Conservation (phyloP, 2,329 filamentous ascomycete genomes). For the Aschersonia sp. region DNA sequence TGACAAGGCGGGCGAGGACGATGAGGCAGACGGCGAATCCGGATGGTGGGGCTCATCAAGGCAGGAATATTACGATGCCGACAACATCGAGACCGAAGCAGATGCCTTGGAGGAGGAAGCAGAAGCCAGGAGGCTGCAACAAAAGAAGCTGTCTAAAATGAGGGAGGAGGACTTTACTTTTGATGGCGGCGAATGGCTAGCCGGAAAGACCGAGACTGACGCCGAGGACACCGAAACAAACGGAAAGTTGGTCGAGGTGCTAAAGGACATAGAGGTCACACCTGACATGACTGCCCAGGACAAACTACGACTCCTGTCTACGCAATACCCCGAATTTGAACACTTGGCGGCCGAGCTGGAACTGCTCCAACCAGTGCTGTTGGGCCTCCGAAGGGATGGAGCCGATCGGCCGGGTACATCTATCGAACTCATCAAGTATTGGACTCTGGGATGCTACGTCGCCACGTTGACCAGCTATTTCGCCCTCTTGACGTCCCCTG, state of each 20-base stretch:
- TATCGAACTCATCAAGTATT: slow-evolving; percentile 56
- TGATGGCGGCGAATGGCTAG: slow-evolving; percentile 76
- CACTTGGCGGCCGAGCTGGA: slow-evolving; percentile 69
- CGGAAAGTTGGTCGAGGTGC: slow-evolving; percentile 56
- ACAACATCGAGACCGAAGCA: slow-evolving; percentile 49
- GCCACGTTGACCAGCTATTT: slow-evolving; percentile 88
- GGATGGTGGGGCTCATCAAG: slow-evolving; percentile 78
- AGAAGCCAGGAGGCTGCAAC: slow-evolving; percentile 76
- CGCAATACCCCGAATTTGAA: slow-evolving; percentile 85
- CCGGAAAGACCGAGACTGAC: slow-evolving; percentile 34
- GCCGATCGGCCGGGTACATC: slow-evolving; percentile 35
- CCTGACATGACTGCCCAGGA: slow-evolving; percentile 66
- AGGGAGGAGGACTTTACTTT: slow-evolving; percentile 86
- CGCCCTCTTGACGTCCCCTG: slow-evolving; percentile 73
- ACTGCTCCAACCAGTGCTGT: slow-evolving; percentile 52
- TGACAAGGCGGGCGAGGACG: slow-evolving; percentile 22
- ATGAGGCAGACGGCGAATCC: slow-evolving; percentile 33
- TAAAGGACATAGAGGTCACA: slow-evolving; percentile 71
- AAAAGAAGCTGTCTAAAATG: slow-evolving; percentile 84
- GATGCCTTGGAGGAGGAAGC: slow-evolving; percentile 79
- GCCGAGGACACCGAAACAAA: slow-evolving; percentile 39
- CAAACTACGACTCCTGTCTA: slow-evolving; percentile 57
- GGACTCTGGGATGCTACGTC: slow-evolving; percentile 73
- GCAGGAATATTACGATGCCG: slow-evolving; percentile 86
- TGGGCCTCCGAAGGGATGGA: slow-evolving; percentile 41